Conservation (phyloP, 495 filamentous ascomycete genomes). For the Penicillium turbatum region DNA sequence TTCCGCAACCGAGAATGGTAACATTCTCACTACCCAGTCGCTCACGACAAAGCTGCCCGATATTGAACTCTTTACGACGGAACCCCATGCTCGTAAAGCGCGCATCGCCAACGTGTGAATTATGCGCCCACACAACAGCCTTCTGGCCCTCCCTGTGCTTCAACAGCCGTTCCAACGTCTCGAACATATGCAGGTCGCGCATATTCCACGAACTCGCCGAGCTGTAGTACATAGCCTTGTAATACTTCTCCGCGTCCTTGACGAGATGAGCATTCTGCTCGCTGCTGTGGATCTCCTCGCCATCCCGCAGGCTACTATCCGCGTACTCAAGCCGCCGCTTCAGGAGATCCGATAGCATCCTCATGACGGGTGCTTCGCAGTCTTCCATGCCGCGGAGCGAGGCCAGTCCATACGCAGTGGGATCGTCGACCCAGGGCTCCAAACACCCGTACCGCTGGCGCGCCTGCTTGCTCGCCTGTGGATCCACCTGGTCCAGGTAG, state of each 20-base stretch:
- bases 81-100: constrained; percentile 52
- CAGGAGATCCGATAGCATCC: constrained; percentile 45
- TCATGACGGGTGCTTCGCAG: constrained; percentile 47
- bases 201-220: constrained; percentile 53
- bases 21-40: constrained; percentile 43
- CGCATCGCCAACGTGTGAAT: constrained; percentile 58
- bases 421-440: constrained; percentile 50
- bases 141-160: constrained; percentile 42
- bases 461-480: constrained; percentile 42
- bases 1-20: constrained; percentile 50
- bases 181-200: constrained; percentile 56
- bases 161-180: constrained; percentile 47
- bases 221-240: constrained; percentile 57
- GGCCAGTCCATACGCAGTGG: constrained; percentile 49
- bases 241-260: constrained; percentile 55
- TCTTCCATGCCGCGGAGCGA: constrained; percentile 41
- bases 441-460: constrained; percentile 45
- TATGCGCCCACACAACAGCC: constrained; percentile 58
- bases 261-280: constrained; percentile 56
- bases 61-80: constrained; percentile 48
- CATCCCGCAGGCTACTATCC: constrained; percentile 23
- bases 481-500: constrained; percentile 50
- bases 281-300: constrained; percentile 50
- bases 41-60: constrained; percentile 55
- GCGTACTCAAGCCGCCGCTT: constrained; percentile 44